These are phyloP conservation scores for Dillenia turbinata DNA, from an alignment of 164 flowering plant species.

Conservation along the genomic window DNA sequence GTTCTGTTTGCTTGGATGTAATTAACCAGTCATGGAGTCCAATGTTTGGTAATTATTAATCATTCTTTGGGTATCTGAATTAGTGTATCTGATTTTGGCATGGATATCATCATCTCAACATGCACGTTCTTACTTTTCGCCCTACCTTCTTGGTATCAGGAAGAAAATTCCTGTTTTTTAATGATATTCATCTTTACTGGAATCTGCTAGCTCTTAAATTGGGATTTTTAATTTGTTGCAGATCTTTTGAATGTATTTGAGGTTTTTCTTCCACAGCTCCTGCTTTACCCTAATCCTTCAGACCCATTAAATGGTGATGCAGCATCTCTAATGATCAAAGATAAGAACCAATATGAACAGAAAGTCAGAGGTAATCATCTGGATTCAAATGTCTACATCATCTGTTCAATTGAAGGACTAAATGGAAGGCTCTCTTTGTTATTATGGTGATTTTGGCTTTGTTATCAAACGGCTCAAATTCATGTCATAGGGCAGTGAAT, in stretches of 20 bases:
- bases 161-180: neutral
- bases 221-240: conserved; percentile 5
- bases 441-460: neutral
- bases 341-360: conserved; percentile 31
- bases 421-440: neutral
- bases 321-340: conserved; percentile 41
- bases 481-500: too few relatives aligned
- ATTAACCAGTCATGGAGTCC: conserved; percentile 6
- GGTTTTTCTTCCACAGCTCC: conserved; percentile 44
- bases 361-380: conserved; percentile 38
- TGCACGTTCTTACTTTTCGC: neutral
- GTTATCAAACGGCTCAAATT: too few relatives aligned
- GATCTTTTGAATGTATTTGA: conserved; percentile 49
- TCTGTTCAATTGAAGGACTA: too few relatives aligned
- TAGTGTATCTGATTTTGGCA: too few relatives aligned
- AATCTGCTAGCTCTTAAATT: neutral
- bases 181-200: neutral
- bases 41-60: conserved; percentile 2
- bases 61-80: too few relatives aligned
- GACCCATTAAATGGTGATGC: conserved; percentile 50
- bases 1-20: neutral
- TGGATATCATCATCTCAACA: neutral
- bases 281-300: conserved; percentile 44
- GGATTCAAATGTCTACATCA: too few relatives aligned
- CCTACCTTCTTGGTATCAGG: neutral